These are phyloP conservation scores for Phytophthora cryptogea DNA, from an alignment of 352 stramenopile species.

Conservation along the genomic window DNA sequence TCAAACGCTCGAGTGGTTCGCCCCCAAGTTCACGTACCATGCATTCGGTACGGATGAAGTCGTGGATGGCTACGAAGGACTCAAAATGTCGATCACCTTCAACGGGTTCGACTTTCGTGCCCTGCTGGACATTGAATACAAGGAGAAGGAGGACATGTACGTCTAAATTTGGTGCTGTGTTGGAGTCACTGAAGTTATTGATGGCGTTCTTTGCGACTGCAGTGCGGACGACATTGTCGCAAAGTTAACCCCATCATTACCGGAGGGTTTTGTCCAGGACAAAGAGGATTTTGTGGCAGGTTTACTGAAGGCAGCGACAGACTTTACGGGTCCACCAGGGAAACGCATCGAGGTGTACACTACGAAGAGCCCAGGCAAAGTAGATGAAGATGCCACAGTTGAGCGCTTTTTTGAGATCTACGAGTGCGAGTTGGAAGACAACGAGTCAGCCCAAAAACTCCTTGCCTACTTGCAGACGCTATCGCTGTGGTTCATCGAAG, in stretches of 20 bases:
- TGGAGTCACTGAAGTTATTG: slow-evolving; percentile 1
- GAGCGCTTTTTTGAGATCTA: slow-evolving; percentile 70
- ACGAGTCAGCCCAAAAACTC: slow-evolving; percentile 56
- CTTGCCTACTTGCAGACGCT: slow-evolving; percentile 72
- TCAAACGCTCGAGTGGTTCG: slow-evolving; percentile 51
- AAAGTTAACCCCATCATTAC: slow-evolving; percentile 55
- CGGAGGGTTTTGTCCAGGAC: slow-evolving; percentile 45
- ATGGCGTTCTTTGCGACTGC: not conserved
- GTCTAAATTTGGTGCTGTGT: slow-evolving; percentile 2
- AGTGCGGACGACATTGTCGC: slow-evolving; percentile 59
- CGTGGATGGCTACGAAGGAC: slow-evolving; percentile 65
- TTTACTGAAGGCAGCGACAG: slow-evolving; percentile 19
- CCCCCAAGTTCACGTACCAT: slow-evolving; percentile 82
- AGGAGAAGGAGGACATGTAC: slow-evolving; percentile 54
- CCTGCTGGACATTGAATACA: slow-evolving; percentile 57
- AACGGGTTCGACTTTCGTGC: slow-evolving; percentile 69
- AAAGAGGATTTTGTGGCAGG: slow-evolving; percentile 41
- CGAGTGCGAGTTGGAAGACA: slow-evolving; percentile 60
- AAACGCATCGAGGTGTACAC: slow-evolving; percentile 48
- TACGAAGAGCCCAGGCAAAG: slow-evolving; percentile 4
- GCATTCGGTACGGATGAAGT: slow-evolving; percentile 75
- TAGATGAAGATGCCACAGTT: not conserved
- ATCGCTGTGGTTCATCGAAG: slow-evolving; percentile 88
- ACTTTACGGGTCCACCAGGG: slow-evolving; percentile 50
- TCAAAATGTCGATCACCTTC: slow-evolving; percentile 63